Evolutionary conservation across 2,329 filamentous ascomycete genomes (phyloP), one percentile per base, ranked within the genome.

Genomic region (Cladosporium austrohemisphaericum): DNA sequence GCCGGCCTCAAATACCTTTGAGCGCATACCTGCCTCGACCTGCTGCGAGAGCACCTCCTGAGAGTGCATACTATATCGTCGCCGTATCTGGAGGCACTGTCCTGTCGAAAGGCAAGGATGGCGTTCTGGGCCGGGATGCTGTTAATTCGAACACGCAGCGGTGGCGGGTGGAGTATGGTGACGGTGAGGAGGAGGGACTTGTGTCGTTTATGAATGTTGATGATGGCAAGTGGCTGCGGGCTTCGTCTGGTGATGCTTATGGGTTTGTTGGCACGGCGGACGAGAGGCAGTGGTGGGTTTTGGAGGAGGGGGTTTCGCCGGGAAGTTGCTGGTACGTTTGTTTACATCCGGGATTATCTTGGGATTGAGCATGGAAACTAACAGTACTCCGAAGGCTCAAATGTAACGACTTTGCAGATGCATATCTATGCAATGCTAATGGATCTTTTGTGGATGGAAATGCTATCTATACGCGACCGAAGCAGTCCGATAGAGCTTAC

Each of bases 201-300:
- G 23, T 46, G 3, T 31, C 31, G 9, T 4, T 46, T 14, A 26
- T 14, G 43, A 46, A 29, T 19, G 43, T 46, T 5, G 25, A n/a
- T 13, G 31, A 28, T 8, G 43, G 43, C n/a, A 36, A 36, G 20
- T 46, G 43, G 43, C 23, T 46, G 32, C 31, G 43, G 6, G 16
- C 23, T 11, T 46, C 28, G 10, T n/a, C 22, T 2, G 10, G 22
- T 23, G 43, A 22, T 18, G 16, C 43, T n/a, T 36, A 19, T 19
- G 43, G 43, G 5, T 22, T 18, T 14, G 43, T 44, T 6, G 36
- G 29, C 23, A 38, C 36, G 2, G 20, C 33, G 16, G 23, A 41
- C 10, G 45, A 49, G 16, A 38, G 41, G 45, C 45, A 41, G 26
- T 44, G 41, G 41, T 44, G 41, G 41, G 19, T 44, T 5, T 32